A percentile compares a stretch with the other conserved stretches of the same genome.
Evolutionary conservation across 331 rosid genomes (phyloP).

Genomic region (Cydonia oblonga): DNA sequence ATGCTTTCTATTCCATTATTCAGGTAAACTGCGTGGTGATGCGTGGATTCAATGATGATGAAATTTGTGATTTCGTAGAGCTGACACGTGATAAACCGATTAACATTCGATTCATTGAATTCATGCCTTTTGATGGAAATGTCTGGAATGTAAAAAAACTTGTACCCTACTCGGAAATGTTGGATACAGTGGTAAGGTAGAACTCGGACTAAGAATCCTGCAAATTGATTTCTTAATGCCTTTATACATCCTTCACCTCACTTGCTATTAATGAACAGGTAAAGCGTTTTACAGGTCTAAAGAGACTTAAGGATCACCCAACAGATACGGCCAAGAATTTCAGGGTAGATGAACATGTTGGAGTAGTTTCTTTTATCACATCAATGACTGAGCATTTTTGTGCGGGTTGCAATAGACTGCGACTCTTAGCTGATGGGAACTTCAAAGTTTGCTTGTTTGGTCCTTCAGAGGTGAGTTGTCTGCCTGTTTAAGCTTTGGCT

Average conservation of each 20-base stretch:
- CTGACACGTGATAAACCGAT: constrained; percentile 72
- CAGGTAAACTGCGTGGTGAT: constrained; percentile 91
- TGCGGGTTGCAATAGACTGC: constrained; percentile 94
- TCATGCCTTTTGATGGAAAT: constrained; percentile 99
- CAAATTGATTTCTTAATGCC: constrained; percentile 4
- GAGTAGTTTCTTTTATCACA: constrained; percentile 76
- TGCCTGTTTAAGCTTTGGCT: background rate
- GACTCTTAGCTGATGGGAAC: constrained; percentile 90
- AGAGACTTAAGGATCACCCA: constrained; percentile 68
- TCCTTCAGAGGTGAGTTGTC: constrained; percentile 68
- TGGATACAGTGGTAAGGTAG: constrained; percentile 95
- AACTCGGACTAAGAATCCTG: constrained; percentile 27
- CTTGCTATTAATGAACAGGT: constrained; percentile 31
- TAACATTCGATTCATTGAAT: constrained; percentile 77
- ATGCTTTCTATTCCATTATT: constrained; percentile 13
- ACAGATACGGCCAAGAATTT: constrained; percentile 92
- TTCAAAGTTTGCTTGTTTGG: constrained; percentile 94
- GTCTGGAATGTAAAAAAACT: constrained; percentile 98
- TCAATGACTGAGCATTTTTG: constrained; percentile 97
- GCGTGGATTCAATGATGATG: constrained; percentile 92
- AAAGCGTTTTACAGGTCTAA: constrained; percentile 38
- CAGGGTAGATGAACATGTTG: constrained; percentile 61
- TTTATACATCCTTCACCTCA: constrained; percentile 4
- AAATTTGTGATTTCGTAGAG: constrained; percentile 74
- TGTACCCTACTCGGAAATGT: constrained; percentile 79